These are phyloP conservation scores for Mortierella sp. DNA, from an alignment of 371 early-diverging fungal species.

Conservation along the genomic window DNA sequence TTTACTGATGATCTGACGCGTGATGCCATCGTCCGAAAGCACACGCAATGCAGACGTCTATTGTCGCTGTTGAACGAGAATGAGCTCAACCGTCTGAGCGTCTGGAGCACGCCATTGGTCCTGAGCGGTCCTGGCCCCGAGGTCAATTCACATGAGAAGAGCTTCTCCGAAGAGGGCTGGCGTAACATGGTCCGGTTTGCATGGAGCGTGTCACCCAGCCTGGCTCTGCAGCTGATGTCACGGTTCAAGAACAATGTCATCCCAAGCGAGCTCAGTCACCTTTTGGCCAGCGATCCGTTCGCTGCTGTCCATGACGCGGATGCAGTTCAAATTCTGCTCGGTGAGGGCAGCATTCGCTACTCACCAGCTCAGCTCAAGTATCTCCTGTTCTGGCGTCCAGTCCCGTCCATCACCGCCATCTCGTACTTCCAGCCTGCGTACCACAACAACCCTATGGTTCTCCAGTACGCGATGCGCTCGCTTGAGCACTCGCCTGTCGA, in stretches of 20 bases:
- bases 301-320: constrained; percentile 81
- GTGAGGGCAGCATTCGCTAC: constrained; percentile 56
- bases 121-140: constrained; percentile 42
- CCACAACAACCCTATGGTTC: constrained; percentile 82
- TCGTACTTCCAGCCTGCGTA: constrained; percentile 78
- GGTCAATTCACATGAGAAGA: constrained; percentile 59
- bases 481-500: constrained; percentile 92
- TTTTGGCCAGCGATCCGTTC: constrained; percentile 73
- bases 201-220: constrained; percentile 81
- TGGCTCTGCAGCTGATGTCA: constrained; percentile 82
- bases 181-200: constrained; percentile 79
- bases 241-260: constrained; percentile 81
- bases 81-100: constrained; percentile 83
- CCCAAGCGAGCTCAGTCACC: constrained; percentile 72
- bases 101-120: constrained; percentile 83
- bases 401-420: constrained; percentile 93
- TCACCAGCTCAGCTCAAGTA: constrained; percentile 61
- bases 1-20: constrained; percentile 46
- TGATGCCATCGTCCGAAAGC: constrained; percentile 60
- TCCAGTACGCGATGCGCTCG: constrained; percentile 95
- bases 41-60: constrained; percentile 67
- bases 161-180: constrained; percentile 78
- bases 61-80: constrained; percentile 87
- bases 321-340: constrained; percentile 76
- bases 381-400: constrained; percentile 91